A percentile compares a stretch with the other conserved stretches of the same genome.
These are phyloP conservation scores for Picochlorum sp. DNA, from an alignment of 139 green algal species.

Conservation along the genomic window DNA sequence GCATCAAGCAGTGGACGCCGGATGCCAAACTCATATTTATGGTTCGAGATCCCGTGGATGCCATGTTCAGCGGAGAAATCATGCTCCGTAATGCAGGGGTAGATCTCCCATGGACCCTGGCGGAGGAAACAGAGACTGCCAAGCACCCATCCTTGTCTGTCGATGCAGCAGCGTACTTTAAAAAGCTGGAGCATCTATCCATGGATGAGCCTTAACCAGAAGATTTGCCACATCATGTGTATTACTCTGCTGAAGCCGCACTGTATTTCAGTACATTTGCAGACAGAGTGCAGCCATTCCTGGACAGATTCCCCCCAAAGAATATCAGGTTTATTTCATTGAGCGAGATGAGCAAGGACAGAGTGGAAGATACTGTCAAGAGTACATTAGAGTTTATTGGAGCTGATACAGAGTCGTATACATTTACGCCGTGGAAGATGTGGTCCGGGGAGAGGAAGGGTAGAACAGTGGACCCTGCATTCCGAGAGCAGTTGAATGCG, in stretches of 20 bases:
- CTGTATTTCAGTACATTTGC: slow-evolving; percentile 44
- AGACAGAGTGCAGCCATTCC: slow-evolving; percentile 53
- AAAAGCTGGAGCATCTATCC: slow-evolving; percentile 32
- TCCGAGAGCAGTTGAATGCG: slow-evolving; percentile 20
- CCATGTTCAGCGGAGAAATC: slow-evolving; percentile 58
- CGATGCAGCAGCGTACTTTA: slow-evolving; percentile 13
- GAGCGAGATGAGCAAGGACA: slow-evolving; percentile 42
- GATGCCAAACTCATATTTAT: slow-evolving; percentile 74
- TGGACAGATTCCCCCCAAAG: slow-evolving; percentile 42
- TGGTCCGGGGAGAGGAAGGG: slow-evolving; percentile 41
- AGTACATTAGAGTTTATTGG: slow-evolving; percentile 56
- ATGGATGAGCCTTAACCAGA: slow-evolving; percentile 33
- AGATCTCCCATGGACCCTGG: slow-evolving; percentile 44
- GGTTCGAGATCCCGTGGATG: slow-evolving; percentile 46
- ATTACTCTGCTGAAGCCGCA: slow-evolving; percentile 21
- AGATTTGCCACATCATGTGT: slow-evolving; percentile 43
- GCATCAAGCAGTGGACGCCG: slow-evolving; percentile 52
- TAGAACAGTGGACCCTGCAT: slow-evolving; percentile 36
- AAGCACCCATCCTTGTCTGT: slow-evolving; percentile 34
- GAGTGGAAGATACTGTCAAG: slow-evolving; percentile 30
- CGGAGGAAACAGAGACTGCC: slow-evolving; percentile 20
- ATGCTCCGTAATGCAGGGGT: slow-evolving; percentile 63
- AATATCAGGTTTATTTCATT: slow-evolving; percentile 68
- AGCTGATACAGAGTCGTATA: slow-evolving; percentile 33
- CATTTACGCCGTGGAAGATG: slow-evolving; percentile 10